Base-by-base conservation (phyloP, 2,329 filamentous ascomycete genomes). In the Talaromyces atroroseus region DNA sequence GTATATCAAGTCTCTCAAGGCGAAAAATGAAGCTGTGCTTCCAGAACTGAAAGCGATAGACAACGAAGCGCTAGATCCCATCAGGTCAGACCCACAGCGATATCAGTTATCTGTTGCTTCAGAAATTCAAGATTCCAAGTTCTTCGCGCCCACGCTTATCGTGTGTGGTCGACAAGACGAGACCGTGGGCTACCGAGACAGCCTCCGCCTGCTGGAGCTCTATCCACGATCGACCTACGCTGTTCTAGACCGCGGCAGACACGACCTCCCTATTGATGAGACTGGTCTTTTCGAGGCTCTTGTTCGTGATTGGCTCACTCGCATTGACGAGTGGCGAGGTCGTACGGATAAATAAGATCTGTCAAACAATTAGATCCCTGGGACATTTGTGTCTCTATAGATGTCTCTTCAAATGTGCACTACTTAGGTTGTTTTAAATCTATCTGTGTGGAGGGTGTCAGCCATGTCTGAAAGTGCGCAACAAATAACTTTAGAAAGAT, bases 221-320 rank as follows among this genome's bases (percentile, higher is more conserved):
- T 68, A 68, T 57, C 63, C 64, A 6, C 58, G 62, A 52, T 62
- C 64, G 38, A 66, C 62, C 2, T 66, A 59, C 60, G 57, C 58
- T 51, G 61, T 68, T 54, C 44, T 68, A 34, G 65, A 68, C 54
- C 65, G 66, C 20, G 63, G 60, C 24, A 63, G 47, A 23, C 66
- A 68, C 62, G 65, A 59, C 1, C 58, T 68, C 50, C 66, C 66
- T 52, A 48, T 68, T 12, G 66, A 66, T 60, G 64, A 68, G 56
- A 63, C 40, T 42, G 47, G 60, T 18, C 42, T 68, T 52, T 68
- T 68, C 61, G 65, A 59, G 51, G 64, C 63, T 46, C 62, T 68
- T 58, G 64, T 68, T 49, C 57, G 61, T 49, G 63, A 68, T 50
- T 68, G 66, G 66, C 51, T 67, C 45, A 4, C 14, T n/a, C 56